phyloP scores from a whole-genome alignment of 495 filamentous ascomycete species.

The Penicillium mononematosum region DNA sequence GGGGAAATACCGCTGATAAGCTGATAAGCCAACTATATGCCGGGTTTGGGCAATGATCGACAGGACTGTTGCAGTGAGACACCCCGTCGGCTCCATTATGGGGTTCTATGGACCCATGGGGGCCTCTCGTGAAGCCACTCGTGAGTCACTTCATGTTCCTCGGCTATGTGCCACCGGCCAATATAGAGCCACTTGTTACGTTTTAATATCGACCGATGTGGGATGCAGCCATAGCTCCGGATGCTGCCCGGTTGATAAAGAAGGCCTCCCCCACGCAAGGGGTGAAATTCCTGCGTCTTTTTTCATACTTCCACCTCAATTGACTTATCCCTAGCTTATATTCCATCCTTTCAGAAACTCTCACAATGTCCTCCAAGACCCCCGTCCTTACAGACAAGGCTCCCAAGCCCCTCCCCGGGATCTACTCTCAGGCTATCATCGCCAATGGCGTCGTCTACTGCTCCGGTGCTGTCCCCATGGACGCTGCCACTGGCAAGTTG shows the following conservation, averaged over 20 bases:
- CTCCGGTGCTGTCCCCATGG: slow-evolving; percentile 51
- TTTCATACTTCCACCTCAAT: background rate
- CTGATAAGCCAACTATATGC: background rate
- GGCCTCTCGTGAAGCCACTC: background rate
- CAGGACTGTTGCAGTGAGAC: background rate
- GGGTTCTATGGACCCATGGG: background rate
- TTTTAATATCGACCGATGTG: background rate
- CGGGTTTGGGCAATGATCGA: background rate
- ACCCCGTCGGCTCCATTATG: background rate
- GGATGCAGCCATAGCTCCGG: background rate
- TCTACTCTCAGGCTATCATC: slow-evolving; percentile 57
- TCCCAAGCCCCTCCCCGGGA: slow-evolving; percentile 51
- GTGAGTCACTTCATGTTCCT: background rate
- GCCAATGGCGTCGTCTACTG: slow-evolving; percentile 59
- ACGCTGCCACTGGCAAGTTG: slow-evolving; percentile 40
- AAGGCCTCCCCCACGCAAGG: background rate
- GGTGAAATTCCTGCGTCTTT: background rate
- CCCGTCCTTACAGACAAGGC: slow-evolving; percentile 50
- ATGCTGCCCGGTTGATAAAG: slow-evolving; percentile 3
- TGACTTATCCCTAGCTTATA: background rate
- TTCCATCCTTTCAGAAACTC: background rate
- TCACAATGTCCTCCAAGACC: slow-evolving; percentile 33
- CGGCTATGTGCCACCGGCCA: background rate
- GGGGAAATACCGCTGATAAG: slow-evolving; percentile 7
- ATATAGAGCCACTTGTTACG: slow-evolving; percentile 1